Evolutionary conservation across 768 basidiomycete genomes (phyloP), one percentile per base, ranked within the genome.

Genomic region (Russula foetens): DNA sequence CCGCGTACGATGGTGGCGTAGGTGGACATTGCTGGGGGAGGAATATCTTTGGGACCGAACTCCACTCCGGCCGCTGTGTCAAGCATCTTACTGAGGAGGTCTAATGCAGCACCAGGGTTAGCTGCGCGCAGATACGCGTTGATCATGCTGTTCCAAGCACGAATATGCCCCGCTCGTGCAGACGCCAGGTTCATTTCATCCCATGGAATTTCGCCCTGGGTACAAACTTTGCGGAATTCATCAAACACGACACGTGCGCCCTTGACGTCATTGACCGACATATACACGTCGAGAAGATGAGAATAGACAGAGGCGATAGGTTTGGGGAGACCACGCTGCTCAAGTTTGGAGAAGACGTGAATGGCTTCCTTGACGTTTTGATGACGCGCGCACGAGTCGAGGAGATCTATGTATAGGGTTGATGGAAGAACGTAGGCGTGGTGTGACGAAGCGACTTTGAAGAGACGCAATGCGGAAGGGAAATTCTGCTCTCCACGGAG

Each of bases 91-190:
- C 88, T 84, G 44, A 94, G 73, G 2, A 93, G 71, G 24, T 71
- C 81, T 11, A 92, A 67, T 9, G 84, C 92, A 47, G 79, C 80
- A 23, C 81, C 82, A 0, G 86, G 78, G 53, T 83, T 72, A 1
- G 84, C 84, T 41, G 75, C 79, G 41, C 75, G 77, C 76, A 94
- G 86, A 71, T 89, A 86, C 0, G 84, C 79, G 50, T 83, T 77
- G 38, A 94, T 83, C 85, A 92, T 90, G 66, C 80, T 75, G 65
- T 90, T 88, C 83, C 83, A 92, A 2, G 85, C 74, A 41, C 75
- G 69, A 47, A 86, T 72, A 53, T 79, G 77, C 23, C 73, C 71
- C 31, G 61, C 28, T 51, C 66, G 54, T 53, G 58, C 59, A n/a
- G 56, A 31, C 26, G 67, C 63, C 24, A 67, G 53, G 31, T 65